A percentile compares a stretch with the other conserved stretches of the same genome.
These are phyloP conservation scores for Dalbergia oliveri DNA, from an alignment of 306 rosid genomes.

Conservation along the genomic window DNA sequence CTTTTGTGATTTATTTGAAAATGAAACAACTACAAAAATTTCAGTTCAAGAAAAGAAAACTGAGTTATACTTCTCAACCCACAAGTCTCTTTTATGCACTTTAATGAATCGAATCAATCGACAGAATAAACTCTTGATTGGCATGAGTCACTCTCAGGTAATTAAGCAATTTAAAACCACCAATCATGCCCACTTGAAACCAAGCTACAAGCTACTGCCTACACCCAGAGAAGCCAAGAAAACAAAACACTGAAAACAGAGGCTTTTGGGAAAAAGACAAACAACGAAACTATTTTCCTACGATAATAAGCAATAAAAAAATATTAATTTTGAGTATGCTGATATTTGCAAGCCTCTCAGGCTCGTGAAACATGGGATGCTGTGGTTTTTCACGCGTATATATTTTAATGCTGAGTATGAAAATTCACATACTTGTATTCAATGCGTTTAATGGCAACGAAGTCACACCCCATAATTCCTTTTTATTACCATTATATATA, in stretches of 20 bases:
- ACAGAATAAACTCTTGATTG: not conserved
- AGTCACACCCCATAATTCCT: slow-evolving; percentile 34
- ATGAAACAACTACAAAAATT: not conserved
- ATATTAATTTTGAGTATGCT: not conserved
- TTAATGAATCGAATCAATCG: not conserved
- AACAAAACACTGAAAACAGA: not conserved
- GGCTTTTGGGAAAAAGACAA: not conserved
- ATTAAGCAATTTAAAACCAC: slow-evolving; percentile 9
- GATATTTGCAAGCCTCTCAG: slow-evolving; percentile 38
- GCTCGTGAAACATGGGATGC: slow-evolving; percentile 39
- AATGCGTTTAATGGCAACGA: slow-evolving; percentile 10
- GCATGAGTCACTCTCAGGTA: not conserved
- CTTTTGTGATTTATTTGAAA: not conserved
- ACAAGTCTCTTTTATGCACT: not conserved
- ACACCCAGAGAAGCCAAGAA: not conserved
- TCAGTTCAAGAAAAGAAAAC: slow-evolving; percentile 11
- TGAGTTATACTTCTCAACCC: slow-evolving; percentile 7
- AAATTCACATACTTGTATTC: slow-evolving; percentile 6
- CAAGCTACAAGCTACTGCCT: not conserved
- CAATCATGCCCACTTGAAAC: slow-evolving; percentile 28
- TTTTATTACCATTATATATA: not conserved
- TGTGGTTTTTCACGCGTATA: slow-evolving; percentile 27
- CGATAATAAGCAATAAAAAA: not conserved
- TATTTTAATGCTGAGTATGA: slow-evolving; percentile 26
- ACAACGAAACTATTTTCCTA: not conserved